Percentiles rank a stretch among this genome's conserved stretches.
Conservation (phyloP, 352 stramenopile genomes). For the Blastocystis sp. region DNA sequence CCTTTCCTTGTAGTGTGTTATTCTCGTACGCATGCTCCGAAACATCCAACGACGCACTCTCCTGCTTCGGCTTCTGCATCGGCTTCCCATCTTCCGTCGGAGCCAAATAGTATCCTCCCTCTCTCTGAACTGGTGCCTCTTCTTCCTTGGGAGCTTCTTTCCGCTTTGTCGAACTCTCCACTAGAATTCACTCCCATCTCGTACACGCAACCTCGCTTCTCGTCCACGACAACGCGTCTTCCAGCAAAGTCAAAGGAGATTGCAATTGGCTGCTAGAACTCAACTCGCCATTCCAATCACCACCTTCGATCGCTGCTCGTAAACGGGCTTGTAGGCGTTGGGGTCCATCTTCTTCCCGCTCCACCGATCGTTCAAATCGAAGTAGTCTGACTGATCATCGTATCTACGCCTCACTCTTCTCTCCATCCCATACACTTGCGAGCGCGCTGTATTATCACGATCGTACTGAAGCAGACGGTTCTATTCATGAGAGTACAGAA, state of each 20-base stretch:
- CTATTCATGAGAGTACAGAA: neutral
- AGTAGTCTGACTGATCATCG: conserved; percentile 60
- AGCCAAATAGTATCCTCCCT: conserved; percentile 30
- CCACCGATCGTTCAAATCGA: conserved; percentile 53
- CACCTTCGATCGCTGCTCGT: conserved; percentile 44
- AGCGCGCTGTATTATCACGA: conserved; percentile 36
- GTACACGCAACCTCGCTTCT: conserved; percentile 5
- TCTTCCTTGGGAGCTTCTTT: neutral
- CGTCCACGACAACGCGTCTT: conserved; percentile 35
- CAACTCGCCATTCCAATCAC: neutral
- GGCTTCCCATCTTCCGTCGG: neutral
- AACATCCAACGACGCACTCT: neutral
- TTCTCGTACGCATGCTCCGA: conserved; percentile 44
- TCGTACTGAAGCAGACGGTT: conserved; percentile 49
- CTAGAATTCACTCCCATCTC: neutral
- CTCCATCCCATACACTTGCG: conserved; percentile 27
- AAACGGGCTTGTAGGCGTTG: conserved; percentile 47
- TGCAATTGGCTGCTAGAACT: conserved; percentile 44
- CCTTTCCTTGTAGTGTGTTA: conserved; percentile 43
- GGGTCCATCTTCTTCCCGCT: conserved; percentile 3
- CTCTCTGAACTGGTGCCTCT: neutral
- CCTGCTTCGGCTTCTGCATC: neutral
- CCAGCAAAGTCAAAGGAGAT: conserved; percentile 61
- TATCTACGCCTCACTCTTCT: neutral
- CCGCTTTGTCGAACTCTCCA: conserved; percentile 5